Evolutionary conservation across 2,329 filamentous ascomycete species (phyloP), one percentile per base, ranked within the genome.

Genomic region (Cladosporium sp.): DNA sequence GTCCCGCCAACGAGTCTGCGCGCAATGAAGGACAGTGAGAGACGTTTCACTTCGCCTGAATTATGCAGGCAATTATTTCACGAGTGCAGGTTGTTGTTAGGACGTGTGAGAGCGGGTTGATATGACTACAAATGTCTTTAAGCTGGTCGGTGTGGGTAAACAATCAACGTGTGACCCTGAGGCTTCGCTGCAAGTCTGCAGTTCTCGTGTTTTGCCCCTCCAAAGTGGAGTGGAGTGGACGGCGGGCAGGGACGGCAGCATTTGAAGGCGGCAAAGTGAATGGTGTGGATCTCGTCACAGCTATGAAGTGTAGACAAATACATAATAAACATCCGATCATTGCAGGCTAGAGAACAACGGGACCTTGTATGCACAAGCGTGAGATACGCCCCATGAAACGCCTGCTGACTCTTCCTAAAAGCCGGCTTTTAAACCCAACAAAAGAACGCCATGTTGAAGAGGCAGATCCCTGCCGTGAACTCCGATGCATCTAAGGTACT

Each of bases 401-500:
- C 56, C 56, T 59, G 56, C 56, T 59, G 56, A 16, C 21, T 40
- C 35, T 33, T 31, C 33, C 10, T 33, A 16, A 23, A 46, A 59
- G 21, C 56, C 35, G 33, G 40, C 56, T 12, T n/a, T 31, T 29
- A 33, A 55, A 33, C 18, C 40, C 31, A 55, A 31, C 52, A 55
- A 55, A 55, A 55, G 52, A 55, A 55, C 52, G 52, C 52, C 52
- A 31, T 59, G 56, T 57, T 21, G n/a, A n/a, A 44, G 35, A 59
- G 56, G 56, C 56, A 44, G 33, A 21, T 44, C 12, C 40, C 37
- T 35, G 31, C 56, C 33, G 7, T 6, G 16, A 46, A 40, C 56
- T 59, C 56, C 56, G 33, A 59, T 59, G 35, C 56, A 46, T 59
- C 16, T 40, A 33, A 33, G 31, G 33, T 57, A 57, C 18, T 57